phyloP scores from a whole-genome alignment of 2,329 filamentous ascomycete species.

The Arthroderma sp. region DNA sequence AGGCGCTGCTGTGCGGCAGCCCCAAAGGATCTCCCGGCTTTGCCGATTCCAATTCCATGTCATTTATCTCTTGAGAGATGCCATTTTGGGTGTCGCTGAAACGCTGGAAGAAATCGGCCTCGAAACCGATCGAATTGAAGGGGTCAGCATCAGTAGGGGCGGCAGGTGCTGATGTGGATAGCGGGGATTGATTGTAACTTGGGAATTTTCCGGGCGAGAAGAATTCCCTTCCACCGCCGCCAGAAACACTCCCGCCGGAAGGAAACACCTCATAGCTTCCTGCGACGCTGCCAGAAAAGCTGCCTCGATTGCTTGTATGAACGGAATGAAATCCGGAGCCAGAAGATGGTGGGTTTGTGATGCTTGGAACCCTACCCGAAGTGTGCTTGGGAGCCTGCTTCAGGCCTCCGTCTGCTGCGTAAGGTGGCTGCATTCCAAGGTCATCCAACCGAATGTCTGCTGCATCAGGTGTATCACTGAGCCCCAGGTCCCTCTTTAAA shows the following conservation, averaged over 20 bases:
- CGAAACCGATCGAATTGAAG: conserved; percentile 26
- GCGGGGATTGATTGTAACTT: conserved; percentile 1
- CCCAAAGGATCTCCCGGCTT: conserved; percentile 1
- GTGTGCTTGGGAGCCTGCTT: conserved; percentile 17
- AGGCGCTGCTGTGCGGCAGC: neutral
- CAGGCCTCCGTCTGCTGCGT: conserved; percentile 26
- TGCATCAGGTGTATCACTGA: conserved; percentile 20
- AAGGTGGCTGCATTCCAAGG: conserved; percentile 31
- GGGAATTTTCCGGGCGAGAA: conserved; percentile 16
- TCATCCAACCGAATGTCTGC: conserved; percentile 24
- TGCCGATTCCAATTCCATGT: conserved; percentile 13
- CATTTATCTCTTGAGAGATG: conserved; percentile 20
- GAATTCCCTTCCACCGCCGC: conserved; percentile 1
- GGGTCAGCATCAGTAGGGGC: conserved; percentile 18
- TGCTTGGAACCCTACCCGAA: conserved; percentile 13
- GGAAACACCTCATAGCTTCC: conserved; percentile 18
- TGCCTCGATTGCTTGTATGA: conserved; percentile 20
- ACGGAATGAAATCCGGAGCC: conserved; percentile 23
- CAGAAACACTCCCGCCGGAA: neutral
- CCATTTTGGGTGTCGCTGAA: conserved; percentile 24
- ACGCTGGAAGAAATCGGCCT: conserved; percentile 25
- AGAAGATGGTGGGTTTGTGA: conserved; percentile 5
- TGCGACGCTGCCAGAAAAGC: conserved; percentile 19
- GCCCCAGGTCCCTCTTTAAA: conserved; percentile 31
- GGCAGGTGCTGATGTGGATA: conserved; percentile 22